Evolutionary conservation across 495 filamentous ascomycete genomes (phyloP), one percentile per base, ranked within the genome.

Genomic region (Arthonia radiata): DNA sequence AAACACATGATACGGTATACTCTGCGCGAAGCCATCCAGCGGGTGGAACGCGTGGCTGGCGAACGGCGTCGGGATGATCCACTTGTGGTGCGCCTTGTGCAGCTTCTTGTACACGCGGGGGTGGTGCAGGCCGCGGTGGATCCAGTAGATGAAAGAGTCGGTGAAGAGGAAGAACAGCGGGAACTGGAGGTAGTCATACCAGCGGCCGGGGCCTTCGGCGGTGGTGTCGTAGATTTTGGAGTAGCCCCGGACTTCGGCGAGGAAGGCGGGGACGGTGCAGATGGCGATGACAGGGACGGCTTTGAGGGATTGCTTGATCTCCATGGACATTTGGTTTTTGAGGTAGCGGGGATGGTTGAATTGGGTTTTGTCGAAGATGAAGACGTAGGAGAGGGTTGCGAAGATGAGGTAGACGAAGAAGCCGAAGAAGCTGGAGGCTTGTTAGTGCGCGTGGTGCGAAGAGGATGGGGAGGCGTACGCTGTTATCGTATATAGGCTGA

Each of bases 1-100:
- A 52, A 82, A 94, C 31, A 91, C 37, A 54, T 93, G 83, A 56
- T 93, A 93, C 0, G 83, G 83, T 15, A 91, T 38, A 39, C 74
- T 74, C 55, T 93, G 86, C n/a, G 71, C 59, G 54, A 67, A 93
- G 42, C 86, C 86, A 48, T 94, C 83, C 19, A 92, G 37, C 1
- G 83, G 86, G 56, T 94, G 82, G 62, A 94, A 93, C 28, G 83
- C 83, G 52, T 90, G 72, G 28, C 67, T 72, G 7, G 83, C 86
- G 46, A 61, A 93, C 7, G 83, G 83, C 4, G 81, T 91, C 4
- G 86, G 86, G 79, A 93, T 89, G 52, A 94, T 92, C 86, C 83
- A 93, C 54, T 91, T 92, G 67, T 94, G 83, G 56, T 94, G 86
- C 27, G 78, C 71, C 60, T 94, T 94, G 61, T 94, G 83, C 13